Conservation (phyloP, 179 eudicot genomes). For the Sideroxylon spinosum region DNA sequence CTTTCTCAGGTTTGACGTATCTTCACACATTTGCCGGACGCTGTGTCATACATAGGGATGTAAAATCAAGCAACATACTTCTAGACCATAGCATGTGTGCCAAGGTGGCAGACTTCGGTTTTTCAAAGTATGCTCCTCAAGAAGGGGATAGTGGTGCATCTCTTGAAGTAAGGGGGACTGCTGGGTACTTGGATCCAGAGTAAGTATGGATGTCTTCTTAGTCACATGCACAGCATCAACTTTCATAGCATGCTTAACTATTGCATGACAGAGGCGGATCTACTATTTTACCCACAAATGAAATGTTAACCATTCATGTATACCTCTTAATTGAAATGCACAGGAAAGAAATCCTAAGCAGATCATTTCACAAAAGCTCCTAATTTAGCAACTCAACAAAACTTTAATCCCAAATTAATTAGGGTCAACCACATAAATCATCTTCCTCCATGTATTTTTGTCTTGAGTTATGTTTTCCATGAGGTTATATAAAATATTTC, state of each 20-base stretch:
- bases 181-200: slow-evolving; percentile 66
- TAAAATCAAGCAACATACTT: slow-evolving; percentile 59
- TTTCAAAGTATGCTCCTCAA: slow-evolving; percentile 61
- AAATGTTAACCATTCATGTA: not conserved
- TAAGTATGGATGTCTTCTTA: slow-evolving; percentile 24
- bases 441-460: too few relatives aligned
- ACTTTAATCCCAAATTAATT: too few relatives aligned
- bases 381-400: not conserved
- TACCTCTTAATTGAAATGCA: not conserved
- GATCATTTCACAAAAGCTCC: not conserved
- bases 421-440: too few relatives aligned
- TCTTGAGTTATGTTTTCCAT: too few relatives aligned
- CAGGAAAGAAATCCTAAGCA: not conserved
- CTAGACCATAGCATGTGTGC: slow-evolving; percentile 59
- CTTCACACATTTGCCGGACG: slow-evolving; percentile 52
- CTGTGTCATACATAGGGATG: slow-evolving; percentile 50
- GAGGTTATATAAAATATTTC: too few relatives aligned
- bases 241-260: not conserved
- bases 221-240: not conserved
- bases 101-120: slow-evolving; percentile 59
- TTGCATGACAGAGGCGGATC: not conserved
- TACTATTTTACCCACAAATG: not conserved
- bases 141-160: slow-evolving; percentile 57
- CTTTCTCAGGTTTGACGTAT: slow-evolving; percentile 39
- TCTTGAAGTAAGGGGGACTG: slow-evolving; percentile 57